Conservation (phyloP, 2,329 filamentous ascomycete genomes). For the Aspergillus awamori region DNA sequence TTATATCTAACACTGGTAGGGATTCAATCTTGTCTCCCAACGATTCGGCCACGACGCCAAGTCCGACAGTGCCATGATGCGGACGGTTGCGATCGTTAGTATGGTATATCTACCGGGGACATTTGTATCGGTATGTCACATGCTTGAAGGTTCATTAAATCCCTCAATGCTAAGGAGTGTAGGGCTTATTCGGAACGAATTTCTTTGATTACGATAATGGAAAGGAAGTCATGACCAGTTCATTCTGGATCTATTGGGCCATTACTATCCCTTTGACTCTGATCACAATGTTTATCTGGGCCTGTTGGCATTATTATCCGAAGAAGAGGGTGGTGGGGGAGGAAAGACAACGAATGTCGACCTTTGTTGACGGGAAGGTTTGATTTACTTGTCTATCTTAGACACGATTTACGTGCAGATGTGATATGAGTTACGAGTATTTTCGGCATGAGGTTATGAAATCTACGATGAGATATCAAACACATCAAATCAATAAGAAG, state of each 20-base stretch:
- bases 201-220: constrained; percentile 35
- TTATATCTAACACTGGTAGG: constrained; percentile 10
- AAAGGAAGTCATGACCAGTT: constrained; percentile 23
- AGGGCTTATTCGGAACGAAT: constrained; percentile 40
- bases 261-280: constrained; percentile 34
- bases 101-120: constrained; percentile 34
- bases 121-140: constrained; percentile 31
- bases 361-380: neutral
- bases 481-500: too few species aligned
- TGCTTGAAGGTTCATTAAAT: neutral
- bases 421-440: too few species aligned
- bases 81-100: constrained; percentile 32
- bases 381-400: too few species aligned
- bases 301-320: constrained; percentile 24
- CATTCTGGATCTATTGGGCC: constrained; percentile 39
- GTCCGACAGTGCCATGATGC: constrained; percentile 35
- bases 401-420: too few species aligned
- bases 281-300: constrained; percentile 30
- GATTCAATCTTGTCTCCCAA: constrained; percentile 39
- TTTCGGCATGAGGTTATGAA: too few species aligned
- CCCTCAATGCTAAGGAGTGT: neutral
- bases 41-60: constrained; percentile 26
- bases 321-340: neutral
- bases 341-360: neutral
- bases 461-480: too few species aligned